A percentile compares a stretch with the other conserved stretches of the same genome.
phyloP scores from a whole-genome alignment of 129 eudicot species.

The Centaurea solstitialis region DNA sequence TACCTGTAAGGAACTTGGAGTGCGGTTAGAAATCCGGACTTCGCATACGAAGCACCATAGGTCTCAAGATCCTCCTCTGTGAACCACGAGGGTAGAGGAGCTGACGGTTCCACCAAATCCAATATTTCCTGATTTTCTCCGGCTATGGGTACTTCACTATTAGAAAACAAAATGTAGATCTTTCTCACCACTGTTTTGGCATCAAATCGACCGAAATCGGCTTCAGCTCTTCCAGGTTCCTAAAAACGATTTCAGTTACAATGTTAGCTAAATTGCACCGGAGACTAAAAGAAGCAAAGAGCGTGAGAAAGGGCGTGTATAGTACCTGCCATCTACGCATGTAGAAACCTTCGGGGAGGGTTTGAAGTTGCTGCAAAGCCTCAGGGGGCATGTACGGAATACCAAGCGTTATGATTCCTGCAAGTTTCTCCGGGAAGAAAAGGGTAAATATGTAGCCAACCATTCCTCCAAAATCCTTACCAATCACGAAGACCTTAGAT shows the following conservation, averaged over 20 bases:
- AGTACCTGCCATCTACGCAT: conserved; percentile 43
- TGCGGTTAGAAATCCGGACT: conserved; percentile 53
- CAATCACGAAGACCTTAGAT: no score
- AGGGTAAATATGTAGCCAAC: no score
- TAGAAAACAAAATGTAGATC: conserved; percentile 41
- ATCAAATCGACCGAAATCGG: no score
- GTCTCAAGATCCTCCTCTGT: conserved; percentile 50
- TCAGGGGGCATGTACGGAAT: no score
- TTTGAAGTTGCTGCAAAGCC: no score
- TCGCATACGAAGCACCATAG: conserved; percentile 43
- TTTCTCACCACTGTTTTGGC: no score
- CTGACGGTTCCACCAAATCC: conserved; percentile 14
- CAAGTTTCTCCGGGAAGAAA: no score
- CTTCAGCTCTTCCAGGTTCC: conserved; percentile 20
- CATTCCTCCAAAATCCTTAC: no score
- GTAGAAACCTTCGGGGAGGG: conserved; percentile 36
- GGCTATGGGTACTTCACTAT: conserved; percentile 54
- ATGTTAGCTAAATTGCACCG: background rate
- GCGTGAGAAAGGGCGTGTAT: background rate
- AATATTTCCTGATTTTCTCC: conserved; percentile 35
- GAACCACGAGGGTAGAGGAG: conserved; percentile 58
- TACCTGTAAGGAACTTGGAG: conserved; percentile 65
- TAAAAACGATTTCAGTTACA: background rate
- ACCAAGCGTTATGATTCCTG: no score
- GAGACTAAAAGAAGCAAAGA: background rate